Evolutionary conservation across 331 rosid genomes (phyloP), one percentile per base, ranked within the genome.

Genomic region (Malus hybrid): DNA sequence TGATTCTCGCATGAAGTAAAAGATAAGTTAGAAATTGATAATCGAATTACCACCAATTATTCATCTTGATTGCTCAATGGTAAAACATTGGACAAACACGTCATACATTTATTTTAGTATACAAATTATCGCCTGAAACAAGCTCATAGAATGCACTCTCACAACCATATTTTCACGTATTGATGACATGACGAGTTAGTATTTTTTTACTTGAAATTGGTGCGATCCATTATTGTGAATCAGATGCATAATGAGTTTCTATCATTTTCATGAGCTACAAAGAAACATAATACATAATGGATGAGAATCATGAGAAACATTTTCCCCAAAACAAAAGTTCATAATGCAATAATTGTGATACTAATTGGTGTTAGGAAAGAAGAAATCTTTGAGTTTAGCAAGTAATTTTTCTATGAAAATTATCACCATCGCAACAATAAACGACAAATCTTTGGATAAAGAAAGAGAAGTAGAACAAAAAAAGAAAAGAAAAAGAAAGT

Each of bases 361-460:
- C 10, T 1, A 53, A n/a, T 53, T 53, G 22, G 60, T 53, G 19
- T 22, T 22, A 34, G 36, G 24, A 72, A 58, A 39, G 32, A 70
- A 8, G 29, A 18, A 3, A 29, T 30, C 44, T 19, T 34, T 66
- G 50, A 16, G 10, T 36, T 36, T 34, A 56, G 39, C 24, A 61
- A n/a, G 1, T 28, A 12, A 29, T 6, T 36, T 57, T 24, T 11
- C 3, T n/a, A 34, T 34, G 42, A 67, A 26, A 24, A 24, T 10
- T 1, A 12, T 9, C 6, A 24, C 28, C 34, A 72, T 61, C 29
- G 42, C 42, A 72, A 58, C 66, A 75, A 76, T 42, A 70, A 32
- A 65, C 30, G 78, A 81, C 50, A 65, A 71, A 66, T 24, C 24
- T 46, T 66, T 4, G 29, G 75, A 72, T 48, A 52, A 73, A 75